A percentile compares a stretch with the other conserved stretches of the same genome.
Conservation (phyloP, 805 yeast genomes). For the Debaryomyces tyrocola region DNA sequence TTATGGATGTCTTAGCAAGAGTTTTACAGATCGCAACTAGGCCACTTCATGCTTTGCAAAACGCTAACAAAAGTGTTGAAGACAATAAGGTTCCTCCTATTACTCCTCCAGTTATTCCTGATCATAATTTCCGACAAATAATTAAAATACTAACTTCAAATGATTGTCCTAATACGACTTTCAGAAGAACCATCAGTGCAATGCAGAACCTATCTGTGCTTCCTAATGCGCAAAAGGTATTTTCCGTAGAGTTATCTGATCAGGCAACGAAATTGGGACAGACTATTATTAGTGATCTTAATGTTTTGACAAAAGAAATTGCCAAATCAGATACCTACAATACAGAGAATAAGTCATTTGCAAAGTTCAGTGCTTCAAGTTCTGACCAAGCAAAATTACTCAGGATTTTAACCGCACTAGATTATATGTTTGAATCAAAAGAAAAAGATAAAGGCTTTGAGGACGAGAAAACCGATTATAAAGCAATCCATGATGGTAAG, state of each 20-base stretch:
- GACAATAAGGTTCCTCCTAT: conserved; percentile 22
- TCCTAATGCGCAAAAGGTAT: conserved; percentile 59
- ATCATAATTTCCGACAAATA: conserved; percentile 57
- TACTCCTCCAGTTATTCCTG: conserved; percentile 64
- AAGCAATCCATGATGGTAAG: neutral
- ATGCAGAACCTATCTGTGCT: conserved; percentile 74
- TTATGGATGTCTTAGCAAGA: conserved; percentile 75
- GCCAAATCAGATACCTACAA: conserved; percentile 32
- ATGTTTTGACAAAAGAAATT: conserved; percentile 48
- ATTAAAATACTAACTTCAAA: conserved; percentile 72
- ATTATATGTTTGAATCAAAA: conserved; percentile 64
- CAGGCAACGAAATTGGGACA: conserved; percentile 63
- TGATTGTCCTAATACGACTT: conserved; percentile 82
- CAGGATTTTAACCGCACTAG: conserved; percentile 83
- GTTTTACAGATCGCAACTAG: conserved; percentile 76
- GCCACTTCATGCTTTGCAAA: conserved; percentile 59
- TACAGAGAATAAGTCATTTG: conserved; percentile 53
- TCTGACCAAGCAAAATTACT: conserved; percentile 89
- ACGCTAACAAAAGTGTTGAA: conserved; percentile 30
- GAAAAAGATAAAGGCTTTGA: conserved; percentile 19
- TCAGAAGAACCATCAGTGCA: conserved; percentile 77
- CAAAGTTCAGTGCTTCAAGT: conserved; percentile 72
- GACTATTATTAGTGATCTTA: conserved; percentile 54
- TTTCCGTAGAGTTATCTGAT: conserved; percentile 65
- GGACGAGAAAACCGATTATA: conserved; percentile 5